These are phyloP conservation scores for Thelonectria rubi DNA, from an alignment of 2,329 filamentous ascomycete species.

Conservation along the genomic window DNA sequence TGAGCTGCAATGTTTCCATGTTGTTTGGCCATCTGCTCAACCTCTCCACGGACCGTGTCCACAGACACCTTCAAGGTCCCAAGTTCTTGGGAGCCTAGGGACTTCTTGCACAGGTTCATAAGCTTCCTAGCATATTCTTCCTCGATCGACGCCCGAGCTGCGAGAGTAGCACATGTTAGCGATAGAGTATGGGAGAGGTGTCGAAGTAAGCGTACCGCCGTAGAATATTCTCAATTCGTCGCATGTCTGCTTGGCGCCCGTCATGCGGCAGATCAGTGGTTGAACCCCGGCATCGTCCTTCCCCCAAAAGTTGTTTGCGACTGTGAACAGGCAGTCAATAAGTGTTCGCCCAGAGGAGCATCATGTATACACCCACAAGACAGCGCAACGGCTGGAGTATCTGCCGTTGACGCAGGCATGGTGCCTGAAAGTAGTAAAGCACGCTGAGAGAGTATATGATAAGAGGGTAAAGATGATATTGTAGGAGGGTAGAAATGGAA, in stretches of 20 bases:
- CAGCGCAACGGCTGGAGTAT: constrained; percentile 71
- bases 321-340: constrained; percentile 52
- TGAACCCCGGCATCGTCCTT: constrained; percentile 97
- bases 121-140: constrained; percentile 96
- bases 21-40: constrained; percentile 93
- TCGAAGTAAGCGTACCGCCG: constrained; percentile 62
- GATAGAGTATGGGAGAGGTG: too few species aligned
- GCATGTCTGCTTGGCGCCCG: constrained; percentile 90
- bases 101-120: constrained; percentile 84
- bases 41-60: constrained; percentile 86
- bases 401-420: constrained; percentile 70
- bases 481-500: constrained; percentile 24
- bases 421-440: constrained; percentile 35
- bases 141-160: constrained; percentile 90
- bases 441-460: constrained; percentile 12
- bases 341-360: constrained; percentile 12
- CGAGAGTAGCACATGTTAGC: constrained; percentile 3
- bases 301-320: constrained; percentile 99
- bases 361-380: constrained; percentile 63
- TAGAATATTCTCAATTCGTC: constrained; percentile 96
- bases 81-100: constrained; percentile 85
- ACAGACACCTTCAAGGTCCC: constrained; percentile 86
- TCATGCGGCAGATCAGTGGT: constrained; percentile 93
- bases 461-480: constrained; percentile 7
- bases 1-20: constrained; percentile 89